Base-by-base conservation (phyloP, 169 alveolate genomes). In the Eimeria acervulina region DNA sequence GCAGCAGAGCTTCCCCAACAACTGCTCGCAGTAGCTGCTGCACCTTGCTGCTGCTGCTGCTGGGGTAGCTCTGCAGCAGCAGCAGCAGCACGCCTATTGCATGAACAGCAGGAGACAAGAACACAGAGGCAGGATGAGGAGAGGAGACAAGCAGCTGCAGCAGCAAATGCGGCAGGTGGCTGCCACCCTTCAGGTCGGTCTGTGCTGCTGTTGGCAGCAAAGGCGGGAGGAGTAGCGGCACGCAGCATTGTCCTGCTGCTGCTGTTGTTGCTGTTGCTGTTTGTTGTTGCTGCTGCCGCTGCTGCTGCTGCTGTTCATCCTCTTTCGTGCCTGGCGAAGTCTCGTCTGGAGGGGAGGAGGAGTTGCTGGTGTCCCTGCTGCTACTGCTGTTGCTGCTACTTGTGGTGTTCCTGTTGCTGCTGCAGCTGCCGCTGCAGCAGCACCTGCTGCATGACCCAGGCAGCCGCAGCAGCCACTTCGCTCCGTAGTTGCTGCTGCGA, bases 41-140 rank as follows among this genome's bases (percentile, higher is more conserved):
- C 90, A 81, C 61, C 44, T 81, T 81, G 72, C 40, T 51, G 90
- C 90, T 81, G 90, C 68, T 44, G 72, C 51, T 42, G 90, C 70
- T 51, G 66, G 72, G 90, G 70, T 81, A 81, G 90, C 90, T 81
- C 12, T 42, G 90, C 72, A 81, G 90, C 70, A 81, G 90, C 90
- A 81, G 90, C 90, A 42, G 47, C 66, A 81, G 15, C 90, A 81
- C 90, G 26, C 90, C 90, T 4, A 81, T 26, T 42, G 90, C 70
- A 26, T 81, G 90, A 4, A 81, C 90, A 0, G 90, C 31, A 5
- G 90, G 90, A 10, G 90, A 26, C 26, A 81, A 31, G 42, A 81
- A 81, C 26, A 81, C 90, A 44, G 90, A 81, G 26, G 90, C 90
- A 44, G 90, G 90, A n/a, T 81, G 90, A 0, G 90, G 90, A 0